Evolutionary conservation across 2,329 filamentous ascomycete genomes (phyloP), one percentile per base, ranked within the genome.

Genomic region (Penicillium sp.): DNA sequence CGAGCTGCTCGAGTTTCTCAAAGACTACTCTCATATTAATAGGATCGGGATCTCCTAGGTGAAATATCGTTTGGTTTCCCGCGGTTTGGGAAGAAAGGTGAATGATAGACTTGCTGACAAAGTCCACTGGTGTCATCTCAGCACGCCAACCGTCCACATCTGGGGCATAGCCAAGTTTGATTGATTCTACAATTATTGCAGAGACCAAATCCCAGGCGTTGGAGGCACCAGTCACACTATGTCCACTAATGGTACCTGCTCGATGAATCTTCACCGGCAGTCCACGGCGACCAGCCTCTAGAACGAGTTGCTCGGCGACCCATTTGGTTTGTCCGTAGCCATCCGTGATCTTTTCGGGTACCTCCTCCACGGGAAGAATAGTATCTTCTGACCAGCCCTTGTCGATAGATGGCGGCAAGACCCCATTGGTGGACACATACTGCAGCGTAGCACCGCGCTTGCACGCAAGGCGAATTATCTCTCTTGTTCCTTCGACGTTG

Each of bases 121-220:
- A 91, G 71, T 93, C 89, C 14, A 91, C 89, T 0, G 89, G 89
- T 0, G 89, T 91, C 89, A 92, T 92, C 73, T 93, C 89, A 1
- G 88, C 83, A 50, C 86, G 83, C 89, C 89, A 93, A 43, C 85
- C 85, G 50, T 87, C 80, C 3, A 91, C 84, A 53, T 89, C 80
- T 0, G 89, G 89, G 1, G 83, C 83, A 62, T 83, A 82, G 5
- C 88, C 88, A 3, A 92, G 78, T 52, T 88, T 84, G 38, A 92
- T 79, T 0, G 89, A 91, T 68, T 92, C 89, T 1, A 91, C 86
- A 24, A 92, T 80, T 56, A 93, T 70, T 0, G 89, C 89, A 52
- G 87, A 90, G 47, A 93, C 76, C 20, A 93, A 74, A 78, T 93
- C 89, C 76, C 86, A 92, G 0, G 88, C 84, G 64, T 93, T 93